Percentiles rank a stretch among this genome's conserved stretches.
phyloP scores from a whole-genome alignment of 2,329 filamentous ascomycete genomes.

The Epicoccum nigrum region DNA sequence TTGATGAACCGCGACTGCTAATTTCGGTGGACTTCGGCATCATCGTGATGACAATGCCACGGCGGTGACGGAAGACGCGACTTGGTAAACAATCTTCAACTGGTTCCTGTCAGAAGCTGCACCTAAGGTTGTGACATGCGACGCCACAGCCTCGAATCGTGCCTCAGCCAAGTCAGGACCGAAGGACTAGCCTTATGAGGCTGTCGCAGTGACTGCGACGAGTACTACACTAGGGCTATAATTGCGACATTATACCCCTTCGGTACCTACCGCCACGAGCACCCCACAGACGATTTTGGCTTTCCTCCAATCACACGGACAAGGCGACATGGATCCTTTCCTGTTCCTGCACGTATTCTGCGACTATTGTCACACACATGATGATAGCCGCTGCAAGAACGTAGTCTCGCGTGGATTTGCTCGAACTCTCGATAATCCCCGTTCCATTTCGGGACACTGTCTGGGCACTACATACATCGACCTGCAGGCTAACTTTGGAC shows the following conservation, averaged over 20 bases:
- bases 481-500: slow-evolving; percentile 8
- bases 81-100: slow-evolving; percentile 5
- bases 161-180: slow-evolving; percentile 17
- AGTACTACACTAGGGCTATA: slow-evolving; percentile 20
- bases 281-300: slow-evolving; percentile 11
- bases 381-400: slow-evolving; percentile 30
- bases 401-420: slow-evolving; percentile 14
- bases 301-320: slow-evolving; percentile 14
- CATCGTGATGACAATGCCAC: background rate
- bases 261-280: slow-evolving; percentile 16
- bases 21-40: background rate
- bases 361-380: slow-evolving; percentile 30
- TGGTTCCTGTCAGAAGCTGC: slow-evolving; percentile 18
- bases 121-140: slow-evolving; percentile 25
- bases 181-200: slow-evolving; percentile 20
- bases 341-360: slow-evolving; percentile 22
- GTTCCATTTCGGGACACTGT: slow-evolving; percentile 20
- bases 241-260: slow-evolving; percentile 29
- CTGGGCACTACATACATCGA: slow-evolving; percentile 28
- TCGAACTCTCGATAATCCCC: slow-evolving; percentile 19
- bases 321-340: slow-evolving; percentile 19
- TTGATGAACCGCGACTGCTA: background rate
- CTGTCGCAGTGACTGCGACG: slow-evolving; percentile 15
- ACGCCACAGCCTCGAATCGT: slow-evolving; percentile 18
- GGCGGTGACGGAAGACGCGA: background rate